Percentiles rank a stretch among this genome's conserved stretches.
Conservation (phyloP, 202 grass and related monocot species). For the Cymbopogon flexuosus region DNA sequence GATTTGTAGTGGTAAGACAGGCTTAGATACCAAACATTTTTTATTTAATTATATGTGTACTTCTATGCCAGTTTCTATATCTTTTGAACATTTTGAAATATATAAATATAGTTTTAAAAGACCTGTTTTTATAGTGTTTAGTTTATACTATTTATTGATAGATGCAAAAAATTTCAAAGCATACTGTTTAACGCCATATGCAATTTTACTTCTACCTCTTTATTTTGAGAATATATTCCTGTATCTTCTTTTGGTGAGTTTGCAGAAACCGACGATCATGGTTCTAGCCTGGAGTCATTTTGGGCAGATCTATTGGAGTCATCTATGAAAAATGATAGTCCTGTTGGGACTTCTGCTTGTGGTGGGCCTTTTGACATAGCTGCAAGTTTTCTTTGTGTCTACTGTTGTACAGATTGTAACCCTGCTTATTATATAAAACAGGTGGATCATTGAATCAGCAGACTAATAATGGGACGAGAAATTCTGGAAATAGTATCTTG, state of each 20-base stretch:
- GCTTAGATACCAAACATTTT: constrained; percentile 10
- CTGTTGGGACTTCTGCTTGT: constrained; percentile 23
- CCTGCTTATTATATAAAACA: constrained; percentile 41
- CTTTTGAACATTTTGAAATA: neutral
- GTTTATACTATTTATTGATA: constrained; percentile 5
- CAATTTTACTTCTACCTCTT: constrained; percentile 17
- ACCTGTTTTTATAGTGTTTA: neutral
- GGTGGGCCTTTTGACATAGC: constrained; percentile 26
- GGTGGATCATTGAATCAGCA: no score
- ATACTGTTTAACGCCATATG: neutral
- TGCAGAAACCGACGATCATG: constrained; percentile 45
- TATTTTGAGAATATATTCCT: constrained; percentile 7
- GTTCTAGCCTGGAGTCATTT: constrained; percentile 71
- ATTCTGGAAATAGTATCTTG: constrained; percentile 40
- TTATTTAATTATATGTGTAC: constrained; percentile 2
- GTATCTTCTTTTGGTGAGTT: constrained; percentile 23
- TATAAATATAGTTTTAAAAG: neutral
- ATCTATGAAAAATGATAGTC: constrained; percentile 42
- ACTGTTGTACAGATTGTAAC: constrained; percentile 27
- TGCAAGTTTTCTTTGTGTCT: neutral
- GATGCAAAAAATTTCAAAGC: neutral
- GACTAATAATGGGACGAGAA: neutral
- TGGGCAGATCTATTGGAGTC: constrained; percentile 77
- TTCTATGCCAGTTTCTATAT: constrained; percentile 6
- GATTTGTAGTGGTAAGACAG: constrained; percentile 42